Evolutionary conservation across 2,329 filamentous ascomycete genomes (phyloP), one percentile per base, ranked within the genome.

Genomic region (Mariannaea sp.): DNA sequence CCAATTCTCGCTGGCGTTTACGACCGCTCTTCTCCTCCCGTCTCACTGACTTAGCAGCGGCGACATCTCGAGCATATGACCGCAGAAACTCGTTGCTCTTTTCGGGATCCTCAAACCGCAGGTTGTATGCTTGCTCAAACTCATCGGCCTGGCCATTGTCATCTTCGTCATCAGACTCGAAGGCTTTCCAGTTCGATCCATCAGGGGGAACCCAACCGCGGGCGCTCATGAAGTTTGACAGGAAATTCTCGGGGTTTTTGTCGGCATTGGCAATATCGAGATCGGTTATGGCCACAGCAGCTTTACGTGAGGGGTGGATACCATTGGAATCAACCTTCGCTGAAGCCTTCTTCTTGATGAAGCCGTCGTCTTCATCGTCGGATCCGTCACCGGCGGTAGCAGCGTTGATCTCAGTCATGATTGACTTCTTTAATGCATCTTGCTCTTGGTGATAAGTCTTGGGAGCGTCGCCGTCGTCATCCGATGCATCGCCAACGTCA

Each of bases 191-290:
- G 35, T 82, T 81, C 17, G 83, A 79, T 35, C 78, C 80, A 46
- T 83, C 84, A 8, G 82, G 81, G 0, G 89, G 84, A 6, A 93
- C 82, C 94, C 94, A 99, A 13, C 92, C 93, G 54, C 92, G 86
- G 7, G 92, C 83, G n/a, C 88, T 83, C 82, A 99, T 84, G 75
- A 96, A 99, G 71, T 97, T 96, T 49, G 90, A 93, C n/a, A 99
- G 77, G 70, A 91, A 99, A 1, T 83, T 88, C 68, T 97, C 93
- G 0, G 93, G 94, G 68, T 99, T 87, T 70, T 90, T 89, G 66
- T 96, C 89, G 30, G 94, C 92, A 53, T 83, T 82, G 41, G 84
- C 79, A 36, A 96, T 77, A 64, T 94, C 88, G 10, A 82, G 65
- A 49, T 90, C 78, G 19, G 80, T 73, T 43, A 80, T 70, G 59